Percentiles rank a stretch among this genome's conserved stretches.
Conservation (phyloP, 805 yeast species). For the Metschnikowia reukaufii region DNA sequence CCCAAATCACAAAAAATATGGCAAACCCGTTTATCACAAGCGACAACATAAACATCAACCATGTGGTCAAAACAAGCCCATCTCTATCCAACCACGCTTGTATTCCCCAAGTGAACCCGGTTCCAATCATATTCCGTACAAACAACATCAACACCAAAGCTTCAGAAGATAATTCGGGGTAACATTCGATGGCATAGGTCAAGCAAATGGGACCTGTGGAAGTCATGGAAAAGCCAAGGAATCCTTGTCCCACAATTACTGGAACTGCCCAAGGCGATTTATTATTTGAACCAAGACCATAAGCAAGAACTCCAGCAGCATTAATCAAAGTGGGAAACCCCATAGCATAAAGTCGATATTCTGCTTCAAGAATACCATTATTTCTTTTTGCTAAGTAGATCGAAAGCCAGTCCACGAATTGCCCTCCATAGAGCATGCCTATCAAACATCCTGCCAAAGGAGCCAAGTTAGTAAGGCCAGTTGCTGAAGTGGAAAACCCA, state of each 20-base stretch:
- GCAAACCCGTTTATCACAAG: conserved; percentile 42
- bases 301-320: conserved; percentile 57
- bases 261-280: conserved; percentile 56
- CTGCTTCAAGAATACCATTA: conserved; percentile 55
- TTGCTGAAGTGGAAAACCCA: conserved; percentile 35
- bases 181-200: conserved; percentile 56
- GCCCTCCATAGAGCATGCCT: conserved; percentile 48
- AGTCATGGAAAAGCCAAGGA: conserved; percentile 52
- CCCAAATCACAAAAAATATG: conserved; percentile 40
- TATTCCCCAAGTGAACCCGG: conserved; percentile 47
- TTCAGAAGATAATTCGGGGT: conserved; percentile 46
- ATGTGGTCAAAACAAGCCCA: conserved; percentile 43
- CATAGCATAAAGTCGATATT: too few species aligned
- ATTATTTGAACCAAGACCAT: conserved; percentile 64
- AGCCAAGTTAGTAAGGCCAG: conserved; percentile 54
- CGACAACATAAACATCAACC: conserved; percentile 48
- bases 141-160: conserved; percentile 44
- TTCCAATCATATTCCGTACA: conserved; percentile 45
- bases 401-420: conserved; percentile 57
- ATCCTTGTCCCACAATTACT: conserved; percentile 51
- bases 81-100: conserved; percentile 44
- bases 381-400: conserved; percentile 53
- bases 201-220: conserved; percentile 50
- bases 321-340: too few species aligned
- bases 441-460: conserved; percentile 50